Conservation (phyloP, 2,329 filamentous ascomycete species). For the Knufia fluminis region DNA sequence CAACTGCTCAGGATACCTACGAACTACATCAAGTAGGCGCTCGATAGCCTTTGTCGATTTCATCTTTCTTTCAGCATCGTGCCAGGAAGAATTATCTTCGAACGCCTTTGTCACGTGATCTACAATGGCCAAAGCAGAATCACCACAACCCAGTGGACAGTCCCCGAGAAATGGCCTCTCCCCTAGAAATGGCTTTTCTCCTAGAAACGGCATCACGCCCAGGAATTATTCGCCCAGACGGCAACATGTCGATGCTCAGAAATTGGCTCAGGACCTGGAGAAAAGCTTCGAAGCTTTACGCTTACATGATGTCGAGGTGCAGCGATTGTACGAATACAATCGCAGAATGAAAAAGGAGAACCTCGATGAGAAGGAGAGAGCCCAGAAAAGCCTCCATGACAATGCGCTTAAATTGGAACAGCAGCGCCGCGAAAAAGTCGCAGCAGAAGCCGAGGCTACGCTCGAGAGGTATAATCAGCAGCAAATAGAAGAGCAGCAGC, state of each 20-base stretch:
- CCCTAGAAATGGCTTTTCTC: no score
- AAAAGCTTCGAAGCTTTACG: constrained; percentile 33
- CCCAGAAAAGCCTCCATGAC: constrained; percentile 55
- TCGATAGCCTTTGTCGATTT: no score
- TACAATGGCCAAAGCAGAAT: constrained; percentile 2
- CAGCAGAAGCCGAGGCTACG: constrained; percentile 45
- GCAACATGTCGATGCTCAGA: constrained; percentile 16
- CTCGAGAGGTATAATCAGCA: constrained; percentile 36
- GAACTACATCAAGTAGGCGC: no score
- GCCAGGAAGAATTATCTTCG: neutral
- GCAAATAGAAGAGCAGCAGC: constrained; percentile 29
- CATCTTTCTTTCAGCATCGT: no score
- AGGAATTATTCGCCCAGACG: constrained; percentile 9
- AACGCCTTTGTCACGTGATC: neutral
- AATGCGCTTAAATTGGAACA: constrained; percentile 58
- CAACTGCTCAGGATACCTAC: no score
- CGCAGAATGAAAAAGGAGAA: constrained; percentile 43
- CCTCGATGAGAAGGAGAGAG: constrained; percentile 49
- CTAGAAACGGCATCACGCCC: no score
- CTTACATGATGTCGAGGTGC: constrained; percentile 35
- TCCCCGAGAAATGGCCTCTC: neutral
- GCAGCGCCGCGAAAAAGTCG: constrained; percentile 57
- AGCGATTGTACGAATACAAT: constrained; percentile 36
- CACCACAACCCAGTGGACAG: neutral
- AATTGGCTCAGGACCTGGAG: constrained; percentile 27